These are phyloP conservation scores for Brassica incana DNA, from an alignment of 345 rosid genomes.

Conservation along the genomic window DNA sequence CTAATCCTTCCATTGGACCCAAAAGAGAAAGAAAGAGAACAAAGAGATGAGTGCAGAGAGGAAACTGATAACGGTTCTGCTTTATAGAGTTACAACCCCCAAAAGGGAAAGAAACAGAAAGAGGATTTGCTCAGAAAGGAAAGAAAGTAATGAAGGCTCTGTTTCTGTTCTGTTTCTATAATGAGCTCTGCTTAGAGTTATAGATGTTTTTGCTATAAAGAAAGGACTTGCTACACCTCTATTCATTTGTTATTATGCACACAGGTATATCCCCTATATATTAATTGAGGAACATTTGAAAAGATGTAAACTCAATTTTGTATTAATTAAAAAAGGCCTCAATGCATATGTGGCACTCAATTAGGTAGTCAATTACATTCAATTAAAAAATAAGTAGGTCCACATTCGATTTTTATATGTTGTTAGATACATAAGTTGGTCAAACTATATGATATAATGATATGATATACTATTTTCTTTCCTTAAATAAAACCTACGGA, in stretches of 20 bases:
- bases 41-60: constrained; percentile 13
- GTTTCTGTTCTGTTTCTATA: constrained; percentile 31
- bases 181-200: constrained; percentile 30
- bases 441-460: no score
- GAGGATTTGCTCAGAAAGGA: constrained; percentile 27
- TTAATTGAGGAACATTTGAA: no score
- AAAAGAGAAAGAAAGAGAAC: constrained; percentile 22
- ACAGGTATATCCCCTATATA: no score
- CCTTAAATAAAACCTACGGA: no score
- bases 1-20: constrained; percentile 57
- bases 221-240: constrained; percentile 33
- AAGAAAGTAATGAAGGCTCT: constrained; percentile 27
- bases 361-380: no score
- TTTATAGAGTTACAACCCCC: constrained; percentile 7
- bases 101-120: constrained; percentile 34
- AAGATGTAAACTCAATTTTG: no score
- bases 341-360: no score
- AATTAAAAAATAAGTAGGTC: no score
- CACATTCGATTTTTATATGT: no score
- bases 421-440: no score
- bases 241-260: constrained; percentile 32
- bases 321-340: no score
- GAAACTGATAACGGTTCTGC: constrained; percentile 18
- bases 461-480: no score
- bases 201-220: constrained; percentile 34